A percentile compares a stretch with the other conserved stretches of the same genome.
phyloP scores from a whole-genome alignment of 306 rosid genomes.

The Castanopsis chinensis region DNA sequence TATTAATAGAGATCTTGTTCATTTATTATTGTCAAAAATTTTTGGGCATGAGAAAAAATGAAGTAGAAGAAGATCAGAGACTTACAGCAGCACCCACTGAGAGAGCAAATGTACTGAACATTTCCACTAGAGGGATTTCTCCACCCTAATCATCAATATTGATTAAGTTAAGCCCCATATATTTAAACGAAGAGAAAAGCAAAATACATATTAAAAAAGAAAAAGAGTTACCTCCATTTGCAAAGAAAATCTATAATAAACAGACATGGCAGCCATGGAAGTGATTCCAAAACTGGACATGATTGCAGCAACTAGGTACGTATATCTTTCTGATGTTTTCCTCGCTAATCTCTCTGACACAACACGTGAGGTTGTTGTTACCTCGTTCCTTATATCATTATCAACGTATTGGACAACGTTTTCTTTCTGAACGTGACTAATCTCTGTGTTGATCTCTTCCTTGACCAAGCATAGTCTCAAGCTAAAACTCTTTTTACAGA shows the following conservation, averaged over 20 bases:
- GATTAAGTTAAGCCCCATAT: background rate
- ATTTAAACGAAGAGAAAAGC: background rate
- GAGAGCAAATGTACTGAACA: constrained; percentile 90
- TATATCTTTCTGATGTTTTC: constrained; percentile 68
- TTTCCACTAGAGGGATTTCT: constrained; percentile 71
- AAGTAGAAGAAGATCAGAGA: background rate
- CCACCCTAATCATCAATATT: constrained; percentile 56
- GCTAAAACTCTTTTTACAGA: background rate
- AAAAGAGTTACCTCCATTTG: constrained; percentile 71
- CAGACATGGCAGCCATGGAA: constrained; percentile 76
- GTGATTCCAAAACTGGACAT: constrained; percentile 84
- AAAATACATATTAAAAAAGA: background rate
- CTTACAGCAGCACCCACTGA: constrained; percentile 90
- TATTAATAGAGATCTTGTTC: background rate
- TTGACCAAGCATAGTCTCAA: background rate
- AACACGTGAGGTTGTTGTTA: constrained; percentile 31
- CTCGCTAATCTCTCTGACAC: constrained; percentile 57
- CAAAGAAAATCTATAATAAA: constrained; percentile 83
- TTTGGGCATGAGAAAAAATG: background rate
- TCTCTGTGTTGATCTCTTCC: constrained; percentile 22
- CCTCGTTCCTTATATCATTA: constrained; percentile 19
- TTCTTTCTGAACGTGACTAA: background rate
- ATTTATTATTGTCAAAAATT: background rate
- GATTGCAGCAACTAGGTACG: constrained; percentile 78
- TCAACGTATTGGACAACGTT: background rate